Conservation (phyloP, 2,329 filamentous ascomycete genomes). For the Trichoderma koningii region DNA sequence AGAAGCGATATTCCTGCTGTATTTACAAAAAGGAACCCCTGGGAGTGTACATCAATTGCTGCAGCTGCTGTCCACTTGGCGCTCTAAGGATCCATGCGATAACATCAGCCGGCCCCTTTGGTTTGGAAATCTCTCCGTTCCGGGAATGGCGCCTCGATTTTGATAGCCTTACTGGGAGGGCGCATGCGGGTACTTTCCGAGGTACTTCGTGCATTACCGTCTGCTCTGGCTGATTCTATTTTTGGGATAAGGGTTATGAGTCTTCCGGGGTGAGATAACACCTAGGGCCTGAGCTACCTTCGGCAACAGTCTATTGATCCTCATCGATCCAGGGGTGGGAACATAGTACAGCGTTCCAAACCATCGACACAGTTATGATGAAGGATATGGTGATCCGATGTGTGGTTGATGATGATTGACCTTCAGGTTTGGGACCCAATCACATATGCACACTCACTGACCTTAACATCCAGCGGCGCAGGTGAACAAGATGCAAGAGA, state of each 20-base stretch:
- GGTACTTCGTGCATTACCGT: no score
- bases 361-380: background rate
- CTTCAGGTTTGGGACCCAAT: no score
- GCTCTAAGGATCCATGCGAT: conserved; percentile 3
- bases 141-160: conserved; percentile 11
- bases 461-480: background rate
- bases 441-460: background rate
- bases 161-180: conserved; percentile 8
- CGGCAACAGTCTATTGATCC: conserved; percentile 19
- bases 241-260: conserved; percentile 10
- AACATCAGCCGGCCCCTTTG: conserved; percentile 8
- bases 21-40: background rate
- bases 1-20: background rate
- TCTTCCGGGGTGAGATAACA: background rate
- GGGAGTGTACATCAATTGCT: background rate
- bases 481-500: background rate
- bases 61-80: background rate
- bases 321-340: conserved; percentile 7
- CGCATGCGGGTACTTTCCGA: background rate
- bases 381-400: background rate
- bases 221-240: conserved; percentile 12
- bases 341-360: background rate
- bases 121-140: conserved; percentile 22
- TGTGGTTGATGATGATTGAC: background rate
- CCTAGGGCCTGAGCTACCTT: background rate